A percentile compares a stretch with the other conserved stretches of the same genome.
Conservation (phyloP, 306 rosid genomes). For the Cicer arietinum region DNA sequence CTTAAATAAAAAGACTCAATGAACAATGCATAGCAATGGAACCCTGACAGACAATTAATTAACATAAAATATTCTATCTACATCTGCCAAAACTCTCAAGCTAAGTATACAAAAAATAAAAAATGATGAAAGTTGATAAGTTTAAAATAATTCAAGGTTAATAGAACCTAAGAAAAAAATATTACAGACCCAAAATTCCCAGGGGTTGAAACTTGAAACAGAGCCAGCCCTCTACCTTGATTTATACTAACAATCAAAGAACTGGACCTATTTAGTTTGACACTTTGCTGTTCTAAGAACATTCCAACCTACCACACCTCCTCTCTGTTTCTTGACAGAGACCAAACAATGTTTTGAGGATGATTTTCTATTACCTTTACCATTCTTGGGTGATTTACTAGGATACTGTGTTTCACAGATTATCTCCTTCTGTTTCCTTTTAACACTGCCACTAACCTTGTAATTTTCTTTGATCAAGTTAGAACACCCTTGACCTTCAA, state of each 20-base stretch:
- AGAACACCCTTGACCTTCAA: conserved; percentile 48
- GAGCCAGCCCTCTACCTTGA: conserved; percentile 7
- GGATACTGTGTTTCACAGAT: conserved; percentile 52
- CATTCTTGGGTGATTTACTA: conserved; percentile 57
- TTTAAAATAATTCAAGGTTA: background rate
- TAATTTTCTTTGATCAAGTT: conserved; percentile 26
- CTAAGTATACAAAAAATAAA: no score
- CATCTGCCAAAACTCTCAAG: no score
- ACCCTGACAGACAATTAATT: no score
- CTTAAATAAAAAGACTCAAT: no score
- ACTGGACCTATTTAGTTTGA: conserved; percentile 50
- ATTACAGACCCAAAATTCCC: conserved; percentile 24
- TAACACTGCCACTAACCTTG: conserved; percentile 52
- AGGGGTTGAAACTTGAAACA: background rate
- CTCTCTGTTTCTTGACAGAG: conserved; percentile 61
- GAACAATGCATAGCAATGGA: no score
- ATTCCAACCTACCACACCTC: conserved; percentile 63
- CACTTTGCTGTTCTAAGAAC: conserved; percentile 63
- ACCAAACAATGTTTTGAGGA: conserved; percentile 47
- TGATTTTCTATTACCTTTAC: conserved; percentile 39
- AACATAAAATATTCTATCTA: no score
- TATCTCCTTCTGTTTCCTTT: conserved; percentile 65
- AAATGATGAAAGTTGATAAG: background rate
- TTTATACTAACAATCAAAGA: conserved; percentile 27
- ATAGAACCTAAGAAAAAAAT: background rate